Evolutionary conservation across 176 grass and related monocot species (phyloP).

Genomic region (Pontederia crassipes): DNA sequence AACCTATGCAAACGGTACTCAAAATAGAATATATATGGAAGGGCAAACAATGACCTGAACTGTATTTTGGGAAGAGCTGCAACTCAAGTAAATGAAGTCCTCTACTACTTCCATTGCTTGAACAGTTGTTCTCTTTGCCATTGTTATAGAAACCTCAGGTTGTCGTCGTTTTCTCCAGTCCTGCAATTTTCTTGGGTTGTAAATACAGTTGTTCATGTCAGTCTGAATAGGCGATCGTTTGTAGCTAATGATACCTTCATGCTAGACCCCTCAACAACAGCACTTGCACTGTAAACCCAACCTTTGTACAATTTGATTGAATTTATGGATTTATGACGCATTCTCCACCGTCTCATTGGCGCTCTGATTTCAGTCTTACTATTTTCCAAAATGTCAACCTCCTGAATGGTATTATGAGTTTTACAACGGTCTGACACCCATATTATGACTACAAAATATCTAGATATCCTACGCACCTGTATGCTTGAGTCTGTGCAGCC

Average conservation of each 20-base stretch:
- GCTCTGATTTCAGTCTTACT: conserved; percentile 52
- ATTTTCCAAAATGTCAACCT: conserved; percentile 49
- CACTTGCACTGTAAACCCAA: conserved; percentile 83
- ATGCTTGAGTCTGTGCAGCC: conserved; percentile 80
- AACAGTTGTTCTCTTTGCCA: conserved; percentile 45
- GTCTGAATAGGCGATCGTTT: background rate
- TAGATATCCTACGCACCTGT: conserved; percentile 52
- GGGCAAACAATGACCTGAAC: conserved; percentile 45
- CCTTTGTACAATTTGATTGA: conserved; percentile 73
- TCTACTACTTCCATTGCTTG: conserved; percentile 73
- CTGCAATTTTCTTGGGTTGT: conserved; percentile 30
- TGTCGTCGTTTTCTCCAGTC: conserved; percentile 62
- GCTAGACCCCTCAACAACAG: conserved; percentile 63
- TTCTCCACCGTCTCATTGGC: conserved; percentile 52
- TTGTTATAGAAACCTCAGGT: conserved; percentile 34
- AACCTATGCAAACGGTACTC: background rate
- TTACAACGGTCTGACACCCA: background rate
- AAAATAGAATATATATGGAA: background rate
- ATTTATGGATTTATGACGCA: conserved; percentile 59
- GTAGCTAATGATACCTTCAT: conserved; percentile 51
- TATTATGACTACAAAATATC: background rate
- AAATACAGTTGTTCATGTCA: conserved; percentile 1
- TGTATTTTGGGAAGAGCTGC: conserved; percentile 50
- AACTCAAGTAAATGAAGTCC: conserved; percentile 94
- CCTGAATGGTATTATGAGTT: conserved; percentile 38